phyloP scores from a whole-genome alignment of 108 stramenopile genomes.

The Discostella stelligeroides region DNA sequence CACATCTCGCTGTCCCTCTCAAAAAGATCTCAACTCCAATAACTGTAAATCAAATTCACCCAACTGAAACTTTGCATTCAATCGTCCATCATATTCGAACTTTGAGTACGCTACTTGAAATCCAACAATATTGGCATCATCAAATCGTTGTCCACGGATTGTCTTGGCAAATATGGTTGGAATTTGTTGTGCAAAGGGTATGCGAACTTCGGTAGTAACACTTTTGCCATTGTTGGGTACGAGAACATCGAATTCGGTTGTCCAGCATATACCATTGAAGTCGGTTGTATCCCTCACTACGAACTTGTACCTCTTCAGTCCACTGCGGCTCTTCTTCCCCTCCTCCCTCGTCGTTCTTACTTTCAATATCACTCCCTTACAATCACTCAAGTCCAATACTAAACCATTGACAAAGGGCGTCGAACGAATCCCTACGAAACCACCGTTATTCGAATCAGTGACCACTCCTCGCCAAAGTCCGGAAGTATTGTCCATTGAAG shows the following conservation, averaged over 20 bases:
- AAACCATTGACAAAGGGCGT: slow-evolving; percentile 54
- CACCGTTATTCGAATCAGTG: slow-evolving; percentile 84
- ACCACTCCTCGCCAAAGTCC: slow-evolving; percentile 80
- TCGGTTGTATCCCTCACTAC: slow-evolving; percentile 74
- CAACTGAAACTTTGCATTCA: slow-evolving; percentile 61
- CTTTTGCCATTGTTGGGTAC: not conserved
- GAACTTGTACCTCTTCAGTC: slow-evolving; percentile 71
- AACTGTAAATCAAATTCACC: slow-evolving; percentile 66
- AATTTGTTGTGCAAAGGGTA: slow-evolving; percentile 67
- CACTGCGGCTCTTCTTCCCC: slow-evolving; percentile 15
- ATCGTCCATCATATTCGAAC: slow-evolving; percentile 76
- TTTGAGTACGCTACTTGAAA: slow-evolving; percentile 83
- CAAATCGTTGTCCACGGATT: slow-evolving; percentile 48
- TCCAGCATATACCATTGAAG: slow-evolving; percentile 87
- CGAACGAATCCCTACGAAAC: slow-evolving; percentile 82
- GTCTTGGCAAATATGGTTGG: slow-evolving; percentile 76
- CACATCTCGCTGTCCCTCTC: not conserved
- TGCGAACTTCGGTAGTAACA: slow-evolving; percentile 20
- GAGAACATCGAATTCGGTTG: slow-evolving; percentile 54
- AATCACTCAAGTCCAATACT: slow-evolving; percentile 63
- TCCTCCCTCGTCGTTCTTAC: slow-evolving; percentile 4
- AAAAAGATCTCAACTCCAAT: slow-evolving; percentile 60
- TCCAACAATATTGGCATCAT: slow-evolving; percentile 52
- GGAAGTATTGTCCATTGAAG: slow-evolving; percentile 59
- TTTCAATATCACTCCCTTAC: slow-evolving; percentile 64